These are phyloP conservation scores for Talaromyces atroroseus DNA, from an alignment of 2,329 filamentous ascomycete genomes.

Conservation along the genomic window DNA sequence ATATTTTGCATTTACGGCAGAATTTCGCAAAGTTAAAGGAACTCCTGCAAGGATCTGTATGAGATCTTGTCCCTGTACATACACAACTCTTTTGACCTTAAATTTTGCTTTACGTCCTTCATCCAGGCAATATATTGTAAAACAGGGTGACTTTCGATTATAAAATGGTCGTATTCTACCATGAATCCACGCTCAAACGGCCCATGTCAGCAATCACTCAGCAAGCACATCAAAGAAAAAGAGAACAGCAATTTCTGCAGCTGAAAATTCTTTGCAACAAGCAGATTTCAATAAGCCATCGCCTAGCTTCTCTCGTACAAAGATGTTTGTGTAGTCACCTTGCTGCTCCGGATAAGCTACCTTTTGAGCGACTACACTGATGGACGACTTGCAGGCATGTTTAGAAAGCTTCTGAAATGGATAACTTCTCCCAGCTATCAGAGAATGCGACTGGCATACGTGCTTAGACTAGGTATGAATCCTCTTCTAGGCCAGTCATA, in stretches of 20 bases:
- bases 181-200: constrained; percentile 41
- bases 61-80: not conserved
- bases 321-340: constrained; percentile 51
- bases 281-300: constrained; percentile 36
- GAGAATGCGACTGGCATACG: too few species aligned
- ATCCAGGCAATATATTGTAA: too few species aligned
- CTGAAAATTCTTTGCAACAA: constrained; percentile 41
- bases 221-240: constrained; percentile 47
- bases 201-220: constrained; percentile 42
- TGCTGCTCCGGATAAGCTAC: constrained; percentile 46
- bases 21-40: not conserved
- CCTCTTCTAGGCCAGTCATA: too few species aligned
- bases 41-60: not conserved
- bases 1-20: not conserved
- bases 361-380: constrained; percentile 55
- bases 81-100: too few species aligned
- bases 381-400: constrained; percentile 54
- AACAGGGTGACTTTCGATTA: too few species aligned
- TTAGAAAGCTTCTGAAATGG: constrained; percentile 48
- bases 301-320: constrained; percentile 48
- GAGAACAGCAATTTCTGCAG: constrained; percentile 45
- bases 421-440: too few species aligned
- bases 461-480: not conserved
- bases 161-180: too few species aligned
- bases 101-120: too few species aligned